Conservation (phyloP, 1,139 yeast species). For the Insectozyma bohioensis region DNA sequence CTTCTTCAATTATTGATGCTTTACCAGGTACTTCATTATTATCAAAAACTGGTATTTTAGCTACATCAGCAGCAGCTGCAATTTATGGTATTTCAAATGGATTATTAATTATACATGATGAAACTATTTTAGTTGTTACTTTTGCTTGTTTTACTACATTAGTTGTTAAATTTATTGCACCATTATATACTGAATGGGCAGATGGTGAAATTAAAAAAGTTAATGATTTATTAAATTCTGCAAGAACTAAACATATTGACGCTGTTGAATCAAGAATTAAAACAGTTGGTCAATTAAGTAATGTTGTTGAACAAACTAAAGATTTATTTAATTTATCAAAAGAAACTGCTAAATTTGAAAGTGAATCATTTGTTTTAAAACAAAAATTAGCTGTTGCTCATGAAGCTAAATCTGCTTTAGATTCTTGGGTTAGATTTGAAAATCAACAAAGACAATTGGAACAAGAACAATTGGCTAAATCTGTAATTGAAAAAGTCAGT, state of each 20-base stretch:
- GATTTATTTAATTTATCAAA: conserved; percentile 89
- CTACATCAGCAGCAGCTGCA: conserved; percentile 93
- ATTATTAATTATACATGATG: conserved; percentile 90
- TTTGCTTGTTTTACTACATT: conserved; percentile 76
- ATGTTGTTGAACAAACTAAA: conserved; percentile 89
- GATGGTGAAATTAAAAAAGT: conserved; percentile 86
- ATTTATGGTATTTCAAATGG: conserved; percentile 93
- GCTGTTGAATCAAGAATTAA: conserved; percentile 93
- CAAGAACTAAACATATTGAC: conserved; percentile 85
- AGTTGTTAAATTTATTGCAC: conserved; percentile 86
- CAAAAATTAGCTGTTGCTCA: conserved; percentile 83
- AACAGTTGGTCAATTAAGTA: conserved; percentile 84
- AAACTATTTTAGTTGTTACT: conserved; percentile 79
- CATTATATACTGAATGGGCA: conserved; percentile 94
- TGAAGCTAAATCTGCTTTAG: conserved; percentile 94
- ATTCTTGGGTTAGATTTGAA: conserved; percentile 99
- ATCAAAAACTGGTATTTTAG: conserved; percentile 92
- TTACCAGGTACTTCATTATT: conserved; percentile 88
- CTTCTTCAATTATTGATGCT: conserved; percentile 84
- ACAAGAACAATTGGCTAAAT: conserved; percentile 86
- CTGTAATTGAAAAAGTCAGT: conserved; percentile 87
- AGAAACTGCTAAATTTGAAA: conserved; percentile 95
- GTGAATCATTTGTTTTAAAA: conserved; percentile 87
- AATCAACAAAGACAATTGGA: conserved; percentile 94
- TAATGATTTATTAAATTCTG: conserved; percentile 75